A percentile compares a stretch with the other conserved stretches of the same genome.
These are phyloP conservation scores for Phenoliferia sp. DNA, from an alignment of 1,284 basidiomycete genomes.

Conservation along the genomic window DNA sequence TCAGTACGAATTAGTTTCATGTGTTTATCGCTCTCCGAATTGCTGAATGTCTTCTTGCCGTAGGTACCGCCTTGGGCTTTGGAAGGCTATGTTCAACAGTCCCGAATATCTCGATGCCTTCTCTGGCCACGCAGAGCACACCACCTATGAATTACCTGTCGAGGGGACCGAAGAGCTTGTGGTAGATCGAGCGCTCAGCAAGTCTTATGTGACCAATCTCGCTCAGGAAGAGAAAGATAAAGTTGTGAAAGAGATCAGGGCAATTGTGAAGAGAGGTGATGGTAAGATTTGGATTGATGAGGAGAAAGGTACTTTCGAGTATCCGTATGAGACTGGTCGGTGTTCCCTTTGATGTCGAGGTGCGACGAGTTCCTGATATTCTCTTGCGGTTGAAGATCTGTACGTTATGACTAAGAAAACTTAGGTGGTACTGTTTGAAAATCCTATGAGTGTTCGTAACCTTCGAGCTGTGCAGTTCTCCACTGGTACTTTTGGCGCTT, in stretches of 20 bases:
- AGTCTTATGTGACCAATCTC: constrained; percentile 34
- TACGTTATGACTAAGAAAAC: not conserved
- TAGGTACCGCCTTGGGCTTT: constrained; percentile 19
- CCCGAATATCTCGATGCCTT: constrained; percentile 11
- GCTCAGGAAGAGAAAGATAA: constrained; percentile 16
- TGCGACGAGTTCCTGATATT: not conserved
- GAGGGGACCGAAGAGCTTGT: constrained; percentile 24
- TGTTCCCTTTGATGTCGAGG: not conserved
- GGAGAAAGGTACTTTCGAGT: constrained; percentile 24
- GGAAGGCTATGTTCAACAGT: constrained; percentile 28
- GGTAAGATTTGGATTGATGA: constrained; percentile 33
- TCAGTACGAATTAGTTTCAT: constrained; percentile 25
- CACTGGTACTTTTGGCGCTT: too few relatives aligned
- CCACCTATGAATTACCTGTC: constrained; percentile 9
- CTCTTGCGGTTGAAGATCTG: not conserved
- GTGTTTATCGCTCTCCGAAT: too few relatives aligned
- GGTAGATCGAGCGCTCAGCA: constrained; percentile 32
- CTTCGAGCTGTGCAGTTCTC: too few relatives aligned
- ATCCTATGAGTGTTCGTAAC: too few relatives aligned
- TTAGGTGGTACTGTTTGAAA: too few relatives aligned
- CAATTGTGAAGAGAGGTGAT: constrained; percentile 17
- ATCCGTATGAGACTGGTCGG: not conserved
- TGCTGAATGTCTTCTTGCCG: too few relatives aligned
- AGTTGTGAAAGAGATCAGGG: constrained; percentile 14
- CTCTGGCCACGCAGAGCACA: constrained; percentile 4